Conservation (phyloP, 2,329 filamentous ascomycete species). For the Pestalotiopsis fici region DNA sequence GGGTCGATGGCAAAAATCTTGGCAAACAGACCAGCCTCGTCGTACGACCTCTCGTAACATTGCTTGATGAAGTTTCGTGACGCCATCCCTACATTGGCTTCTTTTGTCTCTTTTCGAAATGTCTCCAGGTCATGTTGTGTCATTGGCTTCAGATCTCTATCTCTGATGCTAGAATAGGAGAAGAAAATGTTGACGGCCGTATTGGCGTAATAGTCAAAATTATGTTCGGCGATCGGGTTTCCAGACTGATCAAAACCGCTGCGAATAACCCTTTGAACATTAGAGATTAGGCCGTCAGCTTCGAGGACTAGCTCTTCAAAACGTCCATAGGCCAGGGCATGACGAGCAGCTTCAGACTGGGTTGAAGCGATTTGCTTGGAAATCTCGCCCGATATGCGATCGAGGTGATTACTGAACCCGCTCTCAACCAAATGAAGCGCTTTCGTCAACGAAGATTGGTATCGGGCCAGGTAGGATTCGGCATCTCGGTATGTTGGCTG, state of each 20-base stretch:
- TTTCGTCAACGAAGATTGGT: slow-evolving; percentile 75
- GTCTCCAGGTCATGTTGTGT: slow-evolving; percentile 55
- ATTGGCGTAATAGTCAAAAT: slow-evolving; percentile 53
- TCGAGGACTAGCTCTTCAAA: slow-evolving; percentile 61
- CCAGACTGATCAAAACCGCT: slow-evolving; percentile 55
- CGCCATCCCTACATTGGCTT: slow-evolving; percentile 52
- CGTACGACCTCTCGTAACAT: slow-evolving; percentile 58
- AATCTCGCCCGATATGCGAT: slow-evolving; percentile 56
- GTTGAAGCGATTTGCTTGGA: slow-evolving; percentile 54
- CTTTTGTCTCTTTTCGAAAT: slow-evolving; percentile 55
- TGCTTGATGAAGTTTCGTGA: slow-evolving; percentile 61
- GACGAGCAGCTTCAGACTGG: slow-evolving; percentile 59
- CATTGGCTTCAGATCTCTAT: slow-evolving; percentile 53
- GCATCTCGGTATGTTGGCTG: slow-evolving; percentile 84
- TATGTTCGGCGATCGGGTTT: slow-evolving; percentile 42
- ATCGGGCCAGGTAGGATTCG: slow-evolving; percentile 83
- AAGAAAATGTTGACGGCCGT: slow-evolving; percentile 56
- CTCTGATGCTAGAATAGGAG: slow-evolving; percentile 53
- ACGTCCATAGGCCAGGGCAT: slow-evolving; percentile 61
- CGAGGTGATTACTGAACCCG: slow-evolving; percentile 52
- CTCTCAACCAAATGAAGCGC: slow-evolving; percentile 63
- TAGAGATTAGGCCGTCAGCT: slow-evolving; percentile 56
- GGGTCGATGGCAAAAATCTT: slow-evolving; percentile 59
- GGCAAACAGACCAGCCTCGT: slow-evolving; percentile 53
- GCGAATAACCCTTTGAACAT: slow-evolving; percentile 53